Evolutionary conservation across 768 basidiomycete species (phyloP).

Genomic region (Lyophyllum decastes): DNA sequence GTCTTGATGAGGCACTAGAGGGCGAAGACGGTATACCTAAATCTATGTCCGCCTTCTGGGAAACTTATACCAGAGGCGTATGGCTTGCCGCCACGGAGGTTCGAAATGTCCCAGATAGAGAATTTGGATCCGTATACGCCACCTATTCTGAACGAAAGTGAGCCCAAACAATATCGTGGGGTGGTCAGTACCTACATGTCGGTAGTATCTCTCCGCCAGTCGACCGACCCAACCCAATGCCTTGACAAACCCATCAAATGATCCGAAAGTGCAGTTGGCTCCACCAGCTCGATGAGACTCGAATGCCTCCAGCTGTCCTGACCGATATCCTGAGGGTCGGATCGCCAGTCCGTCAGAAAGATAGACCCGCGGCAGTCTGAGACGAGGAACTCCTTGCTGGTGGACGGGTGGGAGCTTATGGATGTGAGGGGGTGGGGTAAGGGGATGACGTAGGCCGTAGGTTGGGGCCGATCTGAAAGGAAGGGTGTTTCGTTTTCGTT

Average conservation of each 20-base stretch:
- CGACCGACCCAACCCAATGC: constrained; percentile 58
- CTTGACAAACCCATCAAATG: constrained; percentile 45
- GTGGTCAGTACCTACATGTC: constrained; percentile 68
- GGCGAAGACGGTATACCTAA: constrained; percentile 49
- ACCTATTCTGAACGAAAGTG: constrained; percentile 54
- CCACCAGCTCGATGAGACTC: constrained; percentile 70
- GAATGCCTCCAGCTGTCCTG: constrained; percentile 60
- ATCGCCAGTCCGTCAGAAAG: constrained; percentile 82
- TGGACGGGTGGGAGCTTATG: constrained; percentile 69
- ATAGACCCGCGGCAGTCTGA: constrained; percentile 74
- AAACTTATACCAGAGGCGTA: constrained; percentile 61
- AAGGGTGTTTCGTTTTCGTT: constrained; percentile 23
- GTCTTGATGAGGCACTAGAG: background rate
- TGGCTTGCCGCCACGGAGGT: constrained; percentile 75
- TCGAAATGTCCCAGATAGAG: constrained; percentile 75
- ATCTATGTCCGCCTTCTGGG: constrained; percentile 64
- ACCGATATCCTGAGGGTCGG: constrained; percentile 59
- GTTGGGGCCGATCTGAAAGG: constrained; percentile 53
- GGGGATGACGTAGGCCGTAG: constrained; percentile 74
- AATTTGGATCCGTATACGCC: constrained; percentile 74
- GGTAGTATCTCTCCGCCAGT: constrained; percentile 69
- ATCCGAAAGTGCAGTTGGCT: constrained; percentile 63
- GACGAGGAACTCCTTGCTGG: constrained; percentile 79
- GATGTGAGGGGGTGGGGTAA: constrained; percentile 74
- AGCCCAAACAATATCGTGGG: too few relatives aligned